phyloP scores from a whole-genome alignment of 345 rosid species.

The Turritis glabra region DNA sequence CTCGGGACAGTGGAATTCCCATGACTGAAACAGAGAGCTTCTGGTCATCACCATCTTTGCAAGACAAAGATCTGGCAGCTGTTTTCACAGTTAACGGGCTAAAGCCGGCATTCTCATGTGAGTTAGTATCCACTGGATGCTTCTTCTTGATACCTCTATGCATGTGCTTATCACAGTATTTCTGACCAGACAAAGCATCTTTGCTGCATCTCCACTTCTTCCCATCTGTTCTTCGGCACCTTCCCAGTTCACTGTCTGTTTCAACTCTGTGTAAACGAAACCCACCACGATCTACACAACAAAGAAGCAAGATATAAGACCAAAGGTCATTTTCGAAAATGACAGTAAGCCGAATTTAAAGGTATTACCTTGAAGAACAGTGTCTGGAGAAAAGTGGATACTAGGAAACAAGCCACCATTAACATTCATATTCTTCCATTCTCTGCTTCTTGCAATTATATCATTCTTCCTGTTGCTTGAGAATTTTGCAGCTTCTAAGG shows the following conservation, averaged over 20 bases:
- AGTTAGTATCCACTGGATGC: slow-evolving; percentile 17
- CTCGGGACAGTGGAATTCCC: slow-evolving; percentile 24
- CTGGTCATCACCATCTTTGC: slow-evolving; percentile 23
- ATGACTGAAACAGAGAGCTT: slow-evolving; percentile 45
- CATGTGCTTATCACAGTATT: slow-evolving; percentile 63
- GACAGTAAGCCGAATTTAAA: not conserved
- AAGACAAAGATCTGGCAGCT: slow-evolving; percentile 16
- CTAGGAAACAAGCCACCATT: slow-evolving; percentile 34
- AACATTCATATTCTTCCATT: slow-evolving; percentile 32
- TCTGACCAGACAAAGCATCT: slow-evolving; percentile 54
- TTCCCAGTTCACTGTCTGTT: slow-evolving; percentile 47
- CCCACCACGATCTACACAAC: slow-evolving; percentile 39
- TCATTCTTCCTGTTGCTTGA: slow-evolving; percentile 32
- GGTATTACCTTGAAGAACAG: slow-evolving; percentile 61
- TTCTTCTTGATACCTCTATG: slow-evolving; percentile 65
- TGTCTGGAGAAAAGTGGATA: slow-evolving; percentile 53
- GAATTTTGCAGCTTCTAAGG: slow-evolving; percentile 26
- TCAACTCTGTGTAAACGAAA: slow-evolving; percentile 28
- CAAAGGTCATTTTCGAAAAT: not conserved
- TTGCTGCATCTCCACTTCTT: slow-evolving; percentile 75
- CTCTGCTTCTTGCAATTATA: slow-evolving; percentile 34
- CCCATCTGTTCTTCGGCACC: slow-evolving; percentile 86
- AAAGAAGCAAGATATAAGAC: slow-evolving; percentile 4
- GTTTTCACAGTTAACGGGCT: not conserved
- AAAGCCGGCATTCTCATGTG: slow-evolving; percentile 5